These are phyloP conservation scores for Singerocomus rubriflavus DNA, from an alignment of 1,284 basidiomycete species.

Conservation along the genomic window DNA sequence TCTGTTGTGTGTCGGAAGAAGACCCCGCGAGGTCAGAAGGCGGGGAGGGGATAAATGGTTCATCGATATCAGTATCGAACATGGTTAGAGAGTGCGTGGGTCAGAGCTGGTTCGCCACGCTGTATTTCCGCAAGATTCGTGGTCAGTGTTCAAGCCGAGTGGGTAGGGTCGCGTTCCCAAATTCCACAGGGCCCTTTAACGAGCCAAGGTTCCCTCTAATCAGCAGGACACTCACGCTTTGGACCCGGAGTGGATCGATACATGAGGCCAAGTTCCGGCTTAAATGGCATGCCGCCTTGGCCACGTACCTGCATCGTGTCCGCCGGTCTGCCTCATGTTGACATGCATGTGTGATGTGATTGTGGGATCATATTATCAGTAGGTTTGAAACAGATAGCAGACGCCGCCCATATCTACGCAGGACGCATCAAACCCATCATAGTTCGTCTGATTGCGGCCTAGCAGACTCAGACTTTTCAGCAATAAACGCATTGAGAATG, in stretches of 20 bases:
- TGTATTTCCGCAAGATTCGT: conserved; percentile 13
- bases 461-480: conserved; percentile 39
- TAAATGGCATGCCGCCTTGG: conserved; percentile 3
- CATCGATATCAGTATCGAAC: conserved; percentile 31
- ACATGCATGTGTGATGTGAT: conserved; percentile 1
- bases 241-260: conserved; percentile 20
- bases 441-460: conserved; percentile 38
- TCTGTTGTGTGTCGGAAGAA: conserved; percentile 34
- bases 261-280: conserved; percentile 29
- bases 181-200: conserved; percentile 16
- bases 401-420: conserved; percentile 16
- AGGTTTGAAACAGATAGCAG: conserved; percentile 16
- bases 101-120: conserved; percentile 14
- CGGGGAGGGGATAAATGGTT: conserved; percentile 30
- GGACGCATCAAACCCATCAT: conserved; percentile 15
- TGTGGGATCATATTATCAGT: conserved; percentile 16
- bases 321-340: conserved; percentile 23
- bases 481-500: conserved; percentile 74
- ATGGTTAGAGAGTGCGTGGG: conserved; percentile 17
- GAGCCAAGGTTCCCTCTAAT: conserved; percentile 6
- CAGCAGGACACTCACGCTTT: conserved; percentile 9
- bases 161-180: too few relatives aligned
- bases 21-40: conserved; percentile 28
- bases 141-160: conserved; percentile 6
- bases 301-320: conserved; percentile 30